A percentile compares a stretch with the other conserved stretches of the same genome.
Conservation (phyloP, 2,329 filamentous ascomycete species). For the Penicillium sclerotiorum region DNA sequence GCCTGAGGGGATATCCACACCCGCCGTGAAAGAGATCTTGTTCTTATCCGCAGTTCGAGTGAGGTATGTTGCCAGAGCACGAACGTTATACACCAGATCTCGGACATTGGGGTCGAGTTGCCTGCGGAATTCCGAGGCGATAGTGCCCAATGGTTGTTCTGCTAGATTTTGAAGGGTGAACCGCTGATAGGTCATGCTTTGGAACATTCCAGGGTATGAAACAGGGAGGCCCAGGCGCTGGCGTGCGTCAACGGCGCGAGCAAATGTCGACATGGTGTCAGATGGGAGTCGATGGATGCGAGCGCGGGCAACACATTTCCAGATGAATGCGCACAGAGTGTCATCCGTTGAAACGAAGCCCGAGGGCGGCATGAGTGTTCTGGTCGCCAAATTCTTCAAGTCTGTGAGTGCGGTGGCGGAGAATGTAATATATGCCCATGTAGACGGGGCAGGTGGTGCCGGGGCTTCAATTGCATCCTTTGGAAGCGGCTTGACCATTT, state of each 20-base stretch:
- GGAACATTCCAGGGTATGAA: constrained; percentile 52
- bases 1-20: constrained; percentile 44
- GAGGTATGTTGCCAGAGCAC: constrained; percentile 48
- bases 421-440: constrained; percentile 17
- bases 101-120: constrained; percentile 36
- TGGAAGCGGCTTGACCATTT: constrained; percentile 32
- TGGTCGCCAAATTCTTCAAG: constrained; percentile 13
- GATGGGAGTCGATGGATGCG: constrained; percentile 41
- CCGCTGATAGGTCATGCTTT: constrained; percentile 50
- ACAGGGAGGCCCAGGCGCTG: constrained; percentile 43
- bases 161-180: constrained; percentile 33
- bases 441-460: constrained; percentile 1
- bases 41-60: constrained; percentile 37
- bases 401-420: constrained; percentile 7
- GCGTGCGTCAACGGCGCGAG: constrained; percentile 55
- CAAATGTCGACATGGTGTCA: constrained; percentile 35
- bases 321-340: constrained; percentile 54
- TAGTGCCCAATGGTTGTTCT: constrained; percentile 32
- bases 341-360: constrained; percentile 58
- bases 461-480: neutral
- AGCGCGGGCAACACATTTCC: constrained; percentile 48
- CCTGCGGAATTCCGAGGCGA: constrained; percentile 45
- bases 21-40: constrained; percentile 25
- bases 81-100: constrained; percentile 25
- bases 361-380: constrained; percentile 14